Evolutionary conservation across 306 rosid genomes (phyloP).

Genomic region (Quercus alba): DNA sequence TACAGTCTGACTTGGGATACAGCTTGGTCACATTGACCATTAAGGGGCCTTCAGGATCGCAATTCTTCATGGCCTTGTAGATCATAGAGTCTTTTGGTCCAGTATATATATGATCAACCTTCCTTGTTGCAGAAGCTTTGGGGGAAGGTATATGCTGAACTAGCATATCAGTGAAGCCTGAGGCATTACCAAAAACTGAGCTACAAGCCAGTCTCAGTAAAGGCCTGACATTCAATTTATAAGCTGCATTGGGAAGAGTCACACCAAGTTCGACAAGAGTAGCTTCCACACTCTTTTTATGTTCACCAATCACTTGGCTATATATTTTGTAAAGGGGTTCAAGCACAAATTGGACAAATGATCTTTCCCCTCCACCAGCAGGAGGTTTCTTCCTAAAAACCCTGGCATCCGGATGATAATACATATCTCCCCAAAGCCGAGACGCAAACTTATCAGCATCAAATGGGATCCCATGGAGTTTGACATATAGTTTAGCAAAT

Average conservation of each 20-base stretch:
- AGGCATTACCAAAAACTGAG: constrained; percentile 85
- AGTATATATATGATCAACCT: constrained; percentile 83
- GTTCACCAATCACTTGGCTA: constrained; percentile 97
- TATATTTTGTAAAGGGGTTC: constrained; percentile 93
- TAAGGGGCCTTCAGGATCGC: constrained; percentile 83
- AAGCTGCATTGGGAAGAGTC: constrained; percentile 88
- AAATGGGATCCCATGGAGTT: constrained; percentile 79
- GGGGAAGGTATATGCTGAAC: constrained; percentile 96
- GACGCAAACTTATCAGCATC: constrained; percentile 82
- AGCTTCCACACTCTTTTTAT: constrained; percentile 96
- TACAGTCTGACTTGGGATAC: constrained; percentile 97
- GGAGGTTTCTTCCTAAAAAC: constrained; percentile 84
- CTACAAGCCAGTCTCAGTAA: constrained; percentile 95
- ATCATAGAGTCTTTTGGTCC: constrained; percentile 87
- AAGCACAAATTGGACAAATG: constrained; percentile 91
- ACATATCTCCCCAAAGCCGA: constrained; percentile 92
- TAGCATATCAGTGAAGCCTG: constrained; percentile 96
- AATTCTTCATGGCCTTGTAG: constrained; percentile 80
- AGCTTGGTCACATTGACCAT: constrained; percentile 92
- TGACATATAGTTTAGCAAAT: constrained; percentile 81
- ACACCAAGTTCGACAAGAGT: constrained; percentile 96
- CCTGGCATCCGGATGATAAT: constrained; percentile 79
- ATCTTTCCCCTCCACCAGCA: constrained; percentile 83
- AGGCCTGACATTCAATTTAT: constrained; percentile 91
- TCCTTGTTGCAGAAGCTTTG: constrained; percentile 70